Base-by-base conservation (phyloP, 2,329 filamentous ascomycete species). In the Lecanoromycetidae sp. region DNA sequence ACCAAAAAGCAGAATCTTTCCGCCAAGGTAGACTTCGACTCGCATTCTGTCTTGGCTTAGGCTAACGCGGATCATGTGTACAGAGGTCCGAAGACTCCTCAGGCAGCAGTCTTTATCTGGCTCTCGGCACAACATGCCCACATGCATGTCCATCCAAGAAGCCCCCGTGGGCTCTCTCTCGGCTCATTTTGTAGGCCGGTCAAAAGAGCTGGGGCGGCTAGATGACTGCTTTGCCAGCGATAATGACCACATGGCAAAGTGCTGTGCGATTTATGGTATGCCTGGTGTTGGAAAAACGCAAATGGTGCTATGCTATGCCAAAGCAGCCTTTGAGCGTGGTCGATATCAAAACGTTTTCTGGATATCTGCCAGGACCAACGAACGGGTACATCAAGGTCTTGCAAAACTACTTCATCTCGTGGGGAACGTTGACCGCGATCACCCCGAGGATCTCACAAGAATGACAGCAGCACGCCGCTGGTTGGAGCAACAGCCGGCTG, bases 201-300 rank as follows among this genome's bases (percentile, higher is more conserved):
- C 20, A 19, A 5, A 10, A 15, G 30, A 44, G 29, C 41, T 44
- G 20, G 20, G 8, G 10, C 6, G 22, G 22, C 17, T 39, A n/a
- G 19, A 15, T 15, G n/a, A 13, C 10, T 9, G 15, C 6, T 27
- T 39, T 6, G 13, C 26, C 13, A 6, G 29, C 5, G 7, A 27
- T 15, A 9, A 9, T n/a, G 8, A 33, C 26, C 12, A 17, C 17
- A 12, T 44, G 7, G 29, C 41, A n/a, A 15, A 20, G 5, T 30
- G 20, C 19, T 44, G 41, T 35, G n/a, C 29, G 15, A 35, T 44
- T 25, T n/a, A 29, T 23, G 41, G 41, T 7, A 44, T 44, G 41
- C 41, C 41, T 19, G 41, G 41, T 8, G 17, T 44, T 19, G 41
- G 41, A 12, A 44, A 44, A 30, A 44, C 41, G 6, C 41, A 44